Base-by-base conservation (phyloP, 2,329 filamentous ascomycete species). In the Diaporthe batatas region DNA sequence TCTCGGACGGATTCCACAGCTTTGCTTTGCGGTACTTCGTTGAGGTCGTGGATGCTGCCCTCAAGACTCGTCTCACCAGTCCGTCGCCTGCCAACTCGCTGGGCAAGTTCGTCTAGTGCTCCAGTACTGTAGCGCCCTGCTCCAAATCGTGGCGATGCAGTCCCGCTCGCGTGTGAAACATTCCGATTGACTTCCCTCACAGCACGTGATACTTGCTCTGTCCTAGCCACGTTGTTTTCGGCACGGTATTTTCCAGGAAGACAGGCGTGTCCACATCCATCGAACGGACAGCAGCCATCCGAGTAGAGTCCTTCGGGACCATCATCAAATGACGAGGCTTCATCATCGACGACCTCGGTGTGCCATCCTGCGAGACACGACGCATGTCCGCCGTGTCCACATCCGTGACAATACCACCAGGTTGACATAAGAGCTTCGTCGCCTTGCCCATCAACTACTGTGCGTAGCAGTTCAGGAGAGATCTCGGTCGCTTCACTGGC, bases 371-470 rank as follows among this genome's bases (percentile, higher is more conserved):
- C 84, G 1, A 92, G 83, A 72, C 90, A 92, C 0, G 86, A 86
- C 0, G 87, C 85, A 78, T 92, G 90, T 0, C 90, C 90, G 36
- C 90, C 90, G 76, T 92, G 90, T 1, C 86, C 86, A 76, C 90
- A 92, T 16, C 87, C 88, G 1, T 88, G 86, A 72, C 90, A 92
- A 76, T 89, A 89, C 88, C 89, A 92, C 90, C 90, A 92, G 2
- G 85, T 85, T 0, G 83, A 81, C 36, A 86, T 75, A 6, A 82
- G 77, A 1, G 79, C 76, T 4, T 72, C 16, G 51, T 71, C 62
- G 23, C 72, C 51, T 53, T 64, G 1, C 6, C n/a, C 21, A n/a
- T 69, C 70, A 14, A 14, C 25, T 29, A 29, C 49, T 23, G 47
- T 34, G n/a, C 25, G 68, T 32, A 44, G 6, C 51, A 57, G 10